These are phyloP conservation scores for Pleoardoris graminearum DNA, from an alignment of 2,329 filamentous ascomycete species.

Conservation along the genomic window DNA sequence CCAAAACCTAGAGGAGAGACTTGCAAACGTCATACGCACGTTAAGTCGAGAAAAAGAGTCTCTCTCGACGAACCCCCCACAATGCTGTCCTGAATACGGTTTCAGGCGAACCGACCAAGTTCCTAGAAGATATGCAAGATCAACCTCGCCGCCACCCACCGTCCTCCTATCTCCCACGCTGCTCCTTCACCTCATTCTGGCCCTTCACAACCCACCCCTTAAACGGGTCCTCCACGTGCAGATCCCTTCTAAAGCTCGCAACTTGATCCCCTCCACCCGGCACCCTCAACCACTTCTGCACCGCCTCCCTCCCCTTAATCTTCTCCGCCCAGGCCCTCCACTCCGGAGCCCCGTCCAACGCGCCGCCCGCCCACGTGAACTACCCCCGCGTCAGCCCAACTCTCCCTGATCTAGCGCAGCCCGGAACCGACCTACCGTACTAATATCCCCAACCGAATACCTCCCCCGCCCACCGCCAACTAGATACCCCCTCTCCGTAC, in stretches of 20 bases:
- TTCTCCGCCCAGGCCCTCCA: constrained; percentile 57
- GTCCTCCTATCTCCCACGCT: constrained; percentile 15
- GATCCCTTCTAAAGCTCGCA: constrained; percentile 26
- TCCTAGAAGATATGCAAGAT: too few species aligned
- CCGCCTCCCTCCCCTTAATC: constrained; percentile 24
- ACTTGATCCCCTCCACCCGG: constrained; percentile 31
- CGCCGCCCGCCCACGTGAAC: constrained; percentile 63
- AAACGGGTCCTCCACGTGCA: constrained; percentile 28
- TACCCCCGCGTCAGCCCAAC: too few species aligned
- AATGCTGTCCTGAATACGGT: too few species aligned
- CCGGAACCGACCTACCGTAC: constrained; percentile 40
- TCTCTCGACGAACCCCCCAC: too few species aligned
- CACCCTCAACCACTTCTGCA: constrained; percentile 61
- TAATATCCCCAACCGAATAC: constrained; percentile 67
- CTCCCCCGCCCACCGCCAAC: constrained; percentile 64
- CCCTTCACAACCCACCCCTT: constrained; percentile 30
- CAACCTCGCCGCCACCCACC: too few species aligned
- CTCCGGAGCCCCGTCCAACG: constrained; percentile 67
- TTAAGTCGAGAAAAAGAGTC: too few species aligned
- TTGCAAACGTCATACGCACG: too few species aligned
- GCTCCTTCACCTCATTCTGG: constrained; percentile 22
- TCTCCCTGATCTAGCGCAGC: constrained; percentile 69
- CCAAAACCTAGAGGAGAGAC: too few species aligned
- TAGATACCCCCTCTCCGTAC: constrained; percentile 60
- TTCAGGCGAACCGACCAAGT: too few species aligned